Evolutionary conservation across 257 asterid genomes (phyloP), one percentile per base, ranked within the genome.

Genomic region (Asclepias syriaca): DNA sequence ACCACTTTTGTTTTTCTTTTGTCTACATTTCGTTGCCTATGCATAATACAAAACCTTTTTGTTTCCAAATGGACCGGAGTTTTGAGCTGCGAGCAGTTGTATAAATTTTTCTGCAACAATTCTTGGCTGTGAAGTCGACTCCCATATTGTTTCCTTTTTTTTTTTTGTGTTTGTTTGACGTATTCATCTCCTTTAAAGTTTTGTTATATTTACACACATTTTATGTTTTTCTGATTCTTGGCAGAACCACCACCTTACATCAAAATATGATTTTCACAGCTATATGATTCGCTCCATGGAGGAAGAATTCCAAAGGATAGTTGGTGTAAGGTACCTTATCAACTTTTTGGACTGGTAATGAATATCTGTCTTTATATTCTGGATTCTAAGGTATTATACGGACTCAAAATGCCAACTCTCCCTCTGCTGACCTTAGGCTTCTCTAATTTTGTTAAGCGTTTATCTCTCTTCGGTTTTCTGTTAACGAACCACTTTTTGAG

Each of bases 251-350:
- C 84, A 95, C 99, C 97, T 95, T 74, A 81, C 96, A 77, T 80
- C 96, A 74, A 87, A 80, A 79, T 90, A 95, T 83, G 99, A 95
- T 95, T 95, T 95, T 83, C 99, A 95, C 96, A 92, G 96, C 96
- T 95, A 95, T 80, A 95, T 95, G 99, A 80, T 95, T 81, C 99
- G 98, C 75, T 92, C 97, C 56, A 90, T 90, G 98, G 99, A 95
- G 87, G 99, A 95, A 84, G 99, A 95, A 77, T 95, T 95, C 80
- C 99, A 95, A 81, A 78, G 91, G 69, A 92, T 92, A 77, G 99
- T 95, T 81, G 99, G 99, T 80, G 96, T 95, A 69, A 95, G 99
- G 99, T 92, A 11, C 1, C 40, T 67, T 46, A 24, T 43, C 65
- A 7, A 73, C 7, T 57, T 18, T 66, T 18, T 66, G 55, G 40